Base-by-base conservation (phyloP, 306 rosid genomes). In the Prunus mongolica region DNA sequence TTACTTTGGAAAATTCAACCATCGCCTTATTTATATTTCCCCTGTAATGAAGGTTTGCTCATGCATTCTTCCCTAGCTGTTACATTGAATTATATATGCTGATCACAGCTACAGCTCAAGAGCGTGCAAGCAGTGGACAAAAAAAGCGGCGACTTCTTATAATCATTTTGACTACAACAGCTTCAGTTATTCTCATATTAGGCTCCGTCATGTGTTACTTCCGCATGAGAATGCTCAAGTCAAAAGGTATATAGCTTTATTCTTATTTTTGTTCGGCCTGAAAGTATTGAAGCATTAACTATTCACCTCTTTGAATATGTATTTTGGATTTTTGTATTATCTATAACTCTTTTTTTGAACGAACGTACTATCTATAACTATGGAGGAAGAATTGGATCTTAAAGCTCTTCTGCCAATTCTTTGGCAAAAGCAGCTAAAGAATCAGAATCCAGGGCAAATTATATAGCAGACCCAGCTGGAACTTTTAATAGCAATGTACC, bases 401-500 rank as follows among this genome's bases (percentile, higher is more conserved):
- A 34, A 34, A 6, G 44, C 8, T 34, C 44, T 34, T 34, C 44
- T 6, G 44, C 44, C 44, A 6, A 45, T 24, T 2, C 12, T 58
- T 58, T 22, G 8, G 32, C 50, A 46, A 10, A 51, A 0, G 20
- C 20, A 74, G 77, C 68, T 22, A 67, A 75, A 16, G 67, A 13
- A 69, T 75, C 76, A 38, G 52, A 67, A n/a, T 61, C 16, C 58
- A 57, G 25, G 27, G 46, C 49, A 65, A 65, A 51, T 5, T 51
- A 68, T 30, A 25, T 22, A 7, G 73, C 60, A 52, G 62, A 56
- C 62, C 71, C 27, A 55, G 54, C 65, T 16, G 81, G 70, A 80
- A 70, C 25, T 16, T 82, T 87, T 16, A 47, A 58, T 4, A 67
- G 51, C 58, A 71, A 67, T 62, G 78, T 20, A 68, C 81, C 83